These are phyloP conservation scores for Tolypocladium amazonense DNA, from an alignment of 2,329 filamentous ascomycete species.

Conservation along the genomic window DNA sequence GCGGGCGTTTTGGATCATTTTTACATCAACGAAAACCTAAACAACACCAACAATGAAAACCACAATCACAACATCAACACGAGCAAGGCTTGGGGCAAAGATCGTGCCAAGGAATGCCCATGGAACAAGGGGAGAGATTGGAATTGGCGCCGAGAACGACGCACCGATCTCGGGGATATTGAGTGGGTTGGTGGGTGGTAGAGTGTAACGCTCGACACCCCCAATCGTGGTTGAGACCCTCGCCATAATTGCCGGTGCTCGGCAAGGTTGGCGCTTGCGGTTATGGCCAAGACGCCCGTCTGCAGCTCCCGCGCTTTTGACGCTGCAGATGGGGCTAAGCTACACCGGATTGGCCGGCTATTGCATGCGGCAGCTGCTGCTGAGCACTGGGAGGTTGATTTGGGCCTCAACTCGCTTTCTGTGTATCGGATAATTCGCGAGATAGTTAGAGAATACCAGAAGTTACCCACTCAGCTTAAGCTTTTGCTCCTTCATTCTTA, in stretches of 20 bases:
- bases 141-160: constrained; percentile 52
- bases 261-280: background rate
- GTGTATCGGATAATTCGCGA: constrained; percentile 44
- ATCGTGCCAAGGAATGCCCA: constrained; percentile 41
- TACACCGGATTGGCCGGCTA: constrained; percentile 1
- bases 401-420: constrained; percentile 51
- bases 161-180: constrained; percentile 63
- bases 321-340: background rate
- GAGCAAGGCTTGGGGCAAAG: constrained; percentile 23
- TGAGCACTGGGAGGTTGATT: constrained; percentile 16
- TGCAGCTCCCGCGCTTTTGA: background rate
- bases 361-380: constrained; percentile 3
- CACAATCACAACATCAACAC: constrained; percentile 13
- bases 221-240: constrained; percentile 51
- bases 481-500: background rate
- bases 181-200: constrained; percentile 96
- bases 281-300: background rate
- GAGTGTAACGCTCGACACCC: constrained; percentile 36
- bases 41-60: constrained; percentile 1
- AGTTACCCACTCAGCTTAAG: constrained; percentile 48
- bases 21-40: constrained; percentile 24
- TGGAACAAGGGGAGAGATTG: constrained; percentile 49
- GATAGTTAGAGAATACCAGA: constrained; percentile 47
- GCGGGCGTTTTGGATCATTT: constrained; percentile 37
- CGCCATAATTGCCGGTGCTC: constrained; percentile 3